A percentile compares a stretch with the other conserved stretches of the same genome.
phyloP scores from a whole-genome alignment of 306 rosid species.

The Dryas octopetala region DNA sequence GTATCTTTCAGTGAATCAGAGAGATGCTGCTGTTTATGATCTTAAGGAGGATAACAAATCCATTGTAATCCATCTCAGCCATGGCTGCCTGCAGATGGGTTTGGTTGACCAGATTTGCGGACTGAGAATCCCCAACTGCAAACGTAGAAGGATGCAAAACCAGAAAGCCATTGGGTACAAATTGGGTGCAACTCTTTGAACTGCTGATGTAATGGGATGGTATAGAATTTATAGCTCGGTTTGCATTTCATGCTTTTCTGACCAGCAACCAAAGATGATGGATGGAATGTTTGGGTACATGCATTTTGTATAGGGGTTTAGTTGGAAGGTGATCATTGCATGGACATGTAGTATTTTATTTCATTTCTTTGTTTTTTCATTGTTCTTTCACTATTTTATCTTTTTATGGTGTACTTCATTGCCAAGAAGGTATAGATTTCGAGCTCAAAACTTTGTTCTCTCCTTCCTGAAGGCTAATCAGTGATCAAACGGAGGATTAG shows the following conservation, averaged over 20 bases:
- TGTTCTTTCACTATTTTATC: not conserved
- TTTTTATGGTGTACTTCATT: not conserved
- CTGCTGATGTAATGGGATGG: not conserved
- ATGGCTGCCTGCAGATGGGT: conserved; percentile 52
- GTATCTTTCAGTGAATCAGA: conserved; percentile 31
- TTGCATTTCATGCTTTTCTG: conserved; percentile 17
- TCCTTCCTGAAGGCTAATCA: no score
- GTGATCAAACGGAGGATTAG: no score
- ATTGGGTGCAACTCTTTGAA: not conserved
- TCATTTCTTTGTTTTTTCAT: not conserved
- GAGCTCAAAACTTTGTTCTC: no score
- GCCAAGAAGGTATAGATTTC: not conserved
- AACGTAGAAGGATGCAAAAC: conserved; percentile 41
- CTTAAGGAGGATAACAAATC: conserved; percentile 61
- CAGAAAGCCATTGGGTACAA: conserved; percentile 42
- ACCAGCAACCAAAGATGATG: not conserved
- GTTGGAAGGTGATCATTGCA: conserved; percentile 32
- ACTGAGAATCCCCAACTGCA: conserved; percentile 34
- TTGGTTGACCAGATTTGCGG: conserved; percentile 35
- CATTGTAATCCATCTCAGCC: conserved; percentile 57
- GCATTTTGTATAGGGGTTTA: conserved; percentile 32
- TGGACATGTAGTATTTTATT: conserved; percentile 11
- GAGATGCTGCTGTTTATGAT: conserved; percentile 40
- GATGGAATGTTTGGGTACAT: not conserved
- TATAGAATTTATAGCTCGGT: conserved; percentile 15